A percentile compares a stretch with the other conserved stretches of the same genome.
These are phyloP conservation scores for Podospora sp. DNA, from an alignment of 495 filamentous ascomycete species.

Conservation along the genomic window DNA sequence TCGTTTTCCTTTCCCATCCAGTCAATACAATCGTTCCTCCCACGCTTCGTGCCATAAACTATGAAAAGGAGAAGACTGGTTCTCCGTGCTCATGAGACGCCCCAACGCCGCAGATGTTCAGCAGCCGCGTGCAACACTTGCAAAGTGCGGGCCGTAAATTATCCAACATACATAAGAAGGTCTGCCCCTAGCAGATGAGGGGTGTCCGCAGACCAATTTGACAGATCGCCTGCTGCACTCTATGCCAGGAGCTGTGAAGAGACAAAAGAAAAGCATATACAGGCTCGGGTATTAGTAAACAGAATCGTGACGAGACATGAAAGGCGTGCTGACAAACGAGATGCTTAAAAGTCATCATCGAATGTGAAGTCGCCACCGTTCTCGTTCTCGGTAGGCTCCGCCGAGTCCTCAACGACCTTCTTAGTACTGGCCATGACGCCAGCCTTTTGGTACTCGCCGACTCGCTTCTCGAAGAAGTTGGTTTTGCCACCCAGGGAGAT, in stretches of 20 bases:
- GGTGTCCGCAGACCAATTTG: background rate
- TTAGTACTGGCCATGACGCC: slow-evolving; percentile 95
- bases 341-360: slow-evolving; percentile 91
- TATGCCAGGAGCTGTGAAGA: slow-evolving; percentile 29
- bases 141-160: slow-evolving; percentile 16
- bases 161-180: slow-evolving; percentile 22
- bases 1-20: slow-evolving; percentile 19
- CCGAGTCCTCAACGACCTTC: slow-evolving; percentile 62
- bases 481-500: slow-evolving; percentile 99
- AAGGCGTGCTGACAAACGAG: slow-evolving; percentile 9
- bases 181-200: background rate
- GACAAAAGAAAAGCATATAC: slow-evolving; percentile 13
- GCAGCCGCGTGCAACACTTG: slow-evolving; percentile 21
- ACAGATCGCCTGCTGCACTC: slow-evolving; percentile 18
- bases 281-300: slow-evolving; percentile 28
- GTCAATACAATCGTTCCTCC: slow-evolving; percentile 16
- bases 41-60: slow-evolving; percentile 17
- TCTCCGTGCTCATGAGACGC: slow-evolving; percentile 5
- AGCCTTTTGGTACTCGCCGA: slow-evolving; percentile 99
- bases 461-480: slow-evolving; percentile 99
- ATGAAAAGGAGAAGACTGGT: background rate
- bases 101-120: slow-evolving; percentile 23
- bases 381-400: slow-evolving; percentile 54
- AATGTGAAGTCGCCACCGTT: slow-evolving; percentile 83
- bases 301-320: slow-evolving; percentile 23